phyloP scores from a whole-genome alignment of 2,329 filamentous ascomycete genomes.

The Knufia petricola region DNA sequence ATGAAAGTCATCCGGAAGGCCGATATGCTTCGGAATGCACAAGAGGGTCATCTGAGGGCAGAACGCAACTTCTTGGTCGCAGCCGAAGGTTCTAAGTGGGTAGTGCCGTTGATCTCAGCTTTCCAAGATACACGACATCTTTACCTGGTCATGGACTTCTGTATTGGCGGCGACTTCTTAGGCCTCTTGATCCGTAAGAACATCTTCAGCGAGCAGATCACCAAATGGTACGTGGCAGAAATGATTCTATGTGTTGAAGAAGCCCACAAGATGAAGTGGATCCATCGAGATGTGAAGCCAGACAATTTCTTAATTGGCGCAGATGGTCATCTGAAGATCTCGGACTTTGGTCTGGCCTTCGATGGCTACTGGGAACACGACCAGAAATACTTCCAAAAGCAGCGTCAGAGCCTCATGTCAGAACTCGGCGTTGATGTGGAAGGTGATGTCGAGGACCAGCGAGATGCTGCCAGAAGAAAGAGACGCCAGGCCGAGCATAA shows the following conservation, averaged over 20 bases:
- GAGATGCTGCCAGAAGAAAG: constrained; percentile 32
- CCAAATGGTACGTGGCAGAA: constrained; percentile 83
- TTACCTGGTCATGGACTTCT: constrained; percentile 96
- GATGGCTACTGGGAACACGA: constrained; percentile 94
- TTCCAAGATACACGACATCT: constrained; percentile 79
- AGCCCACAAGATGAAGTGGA: constrained; percentile 76
- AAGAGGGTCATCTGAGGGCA: constrained; percentile 84
- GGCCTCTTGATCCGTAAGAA: constrained; percentile 78
- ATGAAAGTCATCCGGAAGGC: constrained; percentile 98
- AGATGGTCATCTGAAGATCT: constrained; percentile 85
- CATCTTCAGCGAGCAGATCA: constrained; percentile 64
- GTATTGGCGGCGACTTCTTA: constrained; percentile 92
- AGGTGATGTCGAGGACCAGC: constrained; percentile 62
- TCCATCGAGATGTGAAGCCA: constrained; percentile 92
- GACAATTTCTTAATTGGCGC: constrained; percentile 92
- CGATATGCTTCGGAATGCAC: constrained; percentile 79
- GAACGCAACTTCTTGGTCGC: constrained; percentile 87
- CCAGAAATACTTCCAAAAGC: constrained; percentile 72
- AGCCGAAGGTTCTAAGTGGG: constrained; percentile 80
- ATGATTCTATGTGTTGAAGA: constrained; percentile 95
- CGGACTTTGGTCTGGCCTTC: constrained; percentile 91
- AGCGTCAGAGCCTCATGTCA: constrained; percentile 68
- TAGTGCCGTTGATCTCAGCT: constrained; percentile 76
- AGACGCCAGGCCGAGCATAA: constrained; percentile 9
- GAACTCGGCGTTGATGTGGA: constrained; percentile 63